These are phyloP conservation scores for Phaeomoniella chlamydospora DNA, from an alignment of 2,329 filamentous ascomycete species.

Conservation along the genomic window DNA sequence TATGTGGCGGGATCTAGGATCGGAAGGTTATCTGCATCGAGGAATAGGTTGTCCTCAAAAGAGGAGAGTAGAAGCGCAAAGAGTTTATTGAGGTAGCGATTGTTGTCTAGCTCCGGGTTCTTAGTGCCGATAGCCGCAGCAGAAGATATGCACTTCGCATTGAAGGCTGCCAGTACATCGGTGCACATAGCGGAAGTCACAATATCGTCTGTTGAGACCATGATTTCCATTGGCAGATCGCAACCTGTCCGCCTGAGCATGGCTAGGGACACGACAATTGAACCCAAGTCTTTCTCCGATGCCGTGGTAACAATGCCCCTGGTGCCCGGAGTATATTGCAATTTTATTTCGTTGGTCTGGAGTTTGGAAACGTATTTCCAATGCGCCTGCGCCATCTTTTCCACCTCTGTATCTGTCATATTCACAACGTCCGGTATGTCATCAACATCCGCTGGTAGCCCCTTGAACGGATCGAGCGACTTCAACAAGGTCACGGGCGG, in stretches of 20 bases:
- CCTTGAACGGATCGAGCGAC: neutral
- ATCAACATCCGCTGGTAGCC: neutral
- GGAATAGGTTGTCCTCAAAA: constrained; percentile 22
- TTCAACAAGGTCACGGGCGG: neutral
- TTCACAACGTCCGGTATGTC: neutral
- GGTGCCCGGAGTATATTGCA: constrained; percentile 6
- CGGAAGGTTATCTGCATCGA: constrained; percentile 23
- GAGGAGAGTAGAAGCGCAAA: constrained; percentile 22
- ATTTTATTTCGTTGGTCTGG: neutral
- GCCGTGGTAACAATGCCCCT: constrained; percentile 38
- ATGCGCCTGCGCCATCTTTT: neutral
- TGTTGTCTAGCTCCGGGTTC: constrained; percentile 28
- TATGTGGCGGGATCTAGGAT: constrained; percentile 17
- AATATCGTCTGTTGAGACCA: constrained; percentile 22
- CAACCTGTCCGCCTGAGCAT: constrained; percentile 38
- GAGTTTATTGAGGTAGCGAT: constrained; percentile 13
- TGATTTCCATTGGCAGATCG: constrained; percentile 32
- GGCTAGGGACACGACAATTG: constrained; percentile 34
- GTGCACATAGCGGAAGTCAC: constrained; percentile 28
- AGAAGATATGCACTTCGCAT: constrained; percentile 28
- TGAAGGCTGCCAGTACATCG: constrained; percentile 23
- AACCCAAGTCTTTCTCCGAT: constrained; percentile 31
- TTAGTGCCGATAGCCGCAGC: constrained; percentile 22
- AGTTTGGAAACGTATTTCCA: neutral
- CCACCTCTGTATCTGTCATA: neutral